A percentile compares a stretch with the other conserved stretches of the same genome.
Conservation (phyloP, 371 early-diverging fungal species). For the Actinomucor elegans region DNA sequence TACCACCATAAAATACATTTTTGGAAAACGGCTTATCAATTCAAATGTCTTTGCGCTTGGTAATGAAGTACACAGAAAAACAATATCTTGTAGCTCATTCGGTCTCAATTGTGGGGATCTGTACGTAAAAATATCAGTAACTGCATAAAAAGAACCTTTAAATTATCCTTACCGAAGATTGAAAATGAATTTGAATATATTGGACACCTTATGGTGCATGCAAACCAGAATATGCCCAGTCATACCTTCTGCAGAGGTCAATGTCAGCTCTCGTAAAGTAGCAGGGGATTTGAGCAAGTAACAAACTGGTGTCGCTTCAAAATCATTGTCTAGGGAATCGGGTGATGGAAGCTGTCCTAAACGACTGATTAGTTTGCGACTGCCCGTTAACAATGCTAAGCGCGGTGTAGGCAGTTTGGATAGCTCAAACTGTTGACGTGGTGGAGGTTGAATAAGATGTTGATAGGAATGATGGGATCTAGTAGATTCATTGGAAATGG, state of each 20-base stretch:
- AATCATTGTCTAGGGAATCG: conserved; percentile 22
- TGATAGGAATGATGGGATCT: not conserved
- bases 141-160: not conserved
- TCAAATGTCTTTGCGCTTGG: conserved; percentile 47
- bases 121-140: not conserved
- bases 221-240: conserved; percentile 46
- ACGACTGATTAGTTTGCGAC: conserved; percentile 18
- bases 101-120: conserved; percentile 42
- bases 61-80: conserved; percentile 45
- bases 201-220: conserved; percentile 43
- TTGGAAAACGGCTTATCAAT: conserved; percentile 52
- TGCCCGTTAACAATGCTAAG: conserved; percentile 26
- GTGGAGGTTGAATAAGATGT: not conserved
- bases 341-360: conserved; percentile 10
- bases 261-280: conserved; percentile 23
- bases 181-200: conserved; percentile 49
- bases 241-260: conserved; percentile 36
- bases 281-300: conserved; percentile 47
- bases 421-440: conserved; percentile 15
- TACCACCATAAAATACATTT: conserved; percentile 55
- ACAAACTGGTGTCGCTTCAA: conserved; percentile 38
- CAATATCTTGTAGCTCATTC: conserved; percentile 53
- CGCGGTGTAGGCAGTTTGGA: conserved; percentile 21
- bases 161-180: conserved; percentile 41
- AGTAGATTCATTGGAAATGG: conserved; percentile 12